Conservation (phyloP, 2,329 filamentous ascomycete genomes). For the Talaromyces marneffei region DNA sequence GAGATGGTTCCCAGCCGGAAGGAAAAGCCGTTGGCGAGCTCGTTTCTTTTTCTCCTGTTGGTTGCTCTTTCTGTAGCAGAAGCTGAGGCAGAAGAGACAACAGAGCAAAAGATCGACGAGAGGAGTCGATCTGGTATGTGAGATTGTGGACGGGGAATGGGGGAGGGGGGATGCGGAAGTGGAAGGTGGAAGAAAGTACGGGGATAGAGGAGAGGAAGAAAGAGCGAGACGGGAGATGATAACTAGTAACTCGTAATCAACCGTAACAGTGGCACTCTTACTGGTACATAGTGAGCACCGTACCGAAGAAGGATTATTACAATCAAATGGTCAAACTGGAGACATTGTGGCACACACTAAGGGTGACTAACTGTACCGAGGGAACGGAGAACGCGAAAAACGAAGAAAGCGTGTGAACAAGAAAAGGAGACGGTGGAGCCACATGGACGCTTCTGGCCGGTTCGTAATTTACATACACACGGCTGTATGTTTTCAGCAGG, state of each 20-base stretch:
- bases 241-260: slow-evolving; percentile 12
- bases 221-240: neutral
- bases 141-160: slow-evolving; percentile 2
- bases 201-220: neutral
- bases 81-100: slow-evolving; percentile 17
- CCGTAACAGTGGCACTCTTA: neutral
- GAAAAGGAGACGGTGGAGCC: slow-evolving; percentile 7
- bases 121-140: slow-evolving; percentile 15
- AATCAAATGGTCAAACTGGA: neutral
- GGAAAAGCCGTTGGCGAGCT: slow-evolving; percentile 11
- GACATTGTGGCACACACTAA: slow-evolving; percentile 6
- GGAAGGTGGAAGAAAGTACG: slow-evolving; percentile 17
- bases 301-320: neutral
- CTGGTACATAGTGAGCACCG: neutral
- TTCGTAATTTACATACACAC: neutral
- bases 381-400: slow-evolving; percentile 10
- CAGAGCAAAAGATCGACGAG: slow-evolving; percentile 14
- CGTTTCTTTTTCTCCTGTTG: slow-evolving; percentile 5
- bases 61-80: slow-evolving; percentile 15
- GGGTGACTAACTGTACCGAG: slow-evolving; percentile 13
- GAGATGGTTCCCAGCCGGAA: slow-evolving; percentile 14
- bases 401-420: slow-evolving; percentile 1
- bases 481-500: neutral
- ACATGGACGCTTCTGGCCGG: slow-evolving; percentile 13
- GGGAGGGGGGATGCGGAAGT: slow-evolving; percentile 2